Evolutionary conservation across 345 rosid species (phyloP).

Genomic region (Syzygium oleosum): DNA sequence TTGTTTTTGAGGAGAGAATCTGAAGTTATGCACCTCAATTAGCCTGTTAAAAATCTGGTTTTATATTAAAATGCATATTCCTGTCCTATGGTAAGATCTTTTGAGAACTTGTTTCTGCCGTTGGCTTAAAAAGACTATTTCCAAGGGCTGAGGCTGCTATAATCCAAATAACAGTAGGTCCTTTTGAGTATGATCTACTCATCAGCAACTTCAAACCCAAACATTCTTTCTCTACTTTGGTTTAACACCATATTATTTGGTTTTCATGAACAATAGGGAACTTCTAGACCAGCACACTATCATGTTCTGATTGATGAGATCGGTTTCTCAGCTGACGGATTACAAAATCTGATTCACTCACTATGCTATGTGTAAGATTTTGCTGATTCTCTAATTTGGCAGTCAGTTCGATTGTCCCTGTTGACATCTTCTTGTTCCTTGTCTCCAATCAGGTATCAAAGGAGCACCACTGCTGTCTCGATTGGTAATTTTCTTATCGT

Average conservation of each 20-base stretch:
- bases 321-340: constrained; percentile 59
- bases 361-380: constrained; percentile 74
- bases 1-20: not conserved
- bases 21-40: not conserved
- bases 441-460: constrained; percentile 44
- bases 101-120: not conserved
- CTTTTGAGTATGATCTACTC: not conserved
- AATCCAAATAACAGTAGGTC: not conserved
- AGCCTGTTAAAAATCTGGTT: not conserved
- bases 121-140: too few relatives aligned
- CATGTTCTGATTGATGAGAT: constrained; percentile 81
- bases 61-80: not conserved
- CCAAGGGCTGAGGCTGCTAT: not conserved
- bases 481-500: constrained; percentile 35
- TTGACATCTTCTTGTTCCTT: not conserved
- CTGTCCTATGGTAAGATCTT: not conserved
- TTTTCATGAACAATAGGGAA: constrained; percentile 31
- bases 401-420: not conserved
- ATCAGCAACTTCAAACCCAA: not conserved
- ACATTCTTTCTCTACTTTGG: not conserved
- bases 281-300: constrained; percentile 85
- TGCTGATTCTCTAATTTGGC: not conserved
- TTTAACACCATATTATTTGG: not conserved
- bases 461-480: constrained; percentile 74
- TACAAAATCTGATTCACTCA: constrained; percentile 63